Percentiles rank a stretch among this genome's conserved stretches.
Conservation (phyloP, 2,329 filamentous ascomycete species). For the Pochonia chlamydosporia region DNA sequence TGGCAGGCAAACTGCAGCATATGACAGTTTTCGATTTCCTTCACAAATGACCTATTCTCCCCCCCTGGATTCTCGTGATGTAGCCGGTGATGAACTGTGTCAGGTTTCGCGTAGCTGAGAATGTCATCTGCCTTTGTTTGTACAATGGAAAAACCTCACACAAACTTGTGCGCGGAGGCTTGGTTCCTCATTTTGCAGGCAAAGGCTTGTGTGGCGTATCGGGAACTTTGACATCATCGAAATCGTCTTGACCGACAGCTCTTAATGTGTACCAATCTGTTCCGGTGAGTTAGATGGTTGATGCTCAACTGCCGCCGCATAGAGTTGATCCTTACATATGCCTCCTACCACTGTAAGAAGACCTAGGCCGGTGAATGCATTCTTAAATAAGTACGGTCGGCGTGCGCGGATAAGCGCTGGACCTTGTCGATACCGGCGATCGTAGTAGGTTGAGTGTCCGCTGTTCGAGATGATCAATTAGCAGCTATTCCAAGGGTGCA, state of each 20-base stretch:
- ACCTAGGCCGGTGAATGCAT: conserved; percentile 72
- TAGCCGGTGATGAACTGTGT: neutral
- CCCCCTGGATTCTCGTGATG: neutral
- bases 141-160: neutral
- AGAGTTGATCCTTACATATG: conserved; percentile 64
- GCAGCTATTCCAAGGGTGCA: neutral
- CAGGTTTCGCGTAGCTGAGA: neutral
- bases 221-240: conserved; percentile 90
- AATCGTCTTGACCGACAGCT: conserved; percentile 92
- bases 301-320: conserved; percentile 13
- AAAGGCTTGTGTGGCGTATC: conserved; percentile 55
- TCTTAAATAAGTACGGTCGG: conserved; percentile 87
- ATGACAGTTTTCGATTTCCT: neutral
- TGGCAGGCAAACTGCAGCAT: neutral
- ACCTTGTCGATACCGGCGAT: conserved; percentile 77
- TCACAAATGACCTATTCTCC: neutral
- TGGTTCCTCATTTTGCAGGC: conserved; percentile 23
- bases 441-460: conserved; percentile 74
- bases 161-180: neutral
- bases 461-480: conserved; percentile 18
- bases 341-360: conserved; percentile 71
- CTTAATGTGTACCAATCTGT: conserved; percentile 61
- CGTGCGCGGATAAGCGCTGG: conserved; percentile 87
- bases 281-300: neutral
- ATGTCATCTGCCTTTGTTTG: neutral